Evolutionary conservation across 352 stramenopile genomes (phyloP).

Genomic region (Globisporangium viniferum): DNA sequence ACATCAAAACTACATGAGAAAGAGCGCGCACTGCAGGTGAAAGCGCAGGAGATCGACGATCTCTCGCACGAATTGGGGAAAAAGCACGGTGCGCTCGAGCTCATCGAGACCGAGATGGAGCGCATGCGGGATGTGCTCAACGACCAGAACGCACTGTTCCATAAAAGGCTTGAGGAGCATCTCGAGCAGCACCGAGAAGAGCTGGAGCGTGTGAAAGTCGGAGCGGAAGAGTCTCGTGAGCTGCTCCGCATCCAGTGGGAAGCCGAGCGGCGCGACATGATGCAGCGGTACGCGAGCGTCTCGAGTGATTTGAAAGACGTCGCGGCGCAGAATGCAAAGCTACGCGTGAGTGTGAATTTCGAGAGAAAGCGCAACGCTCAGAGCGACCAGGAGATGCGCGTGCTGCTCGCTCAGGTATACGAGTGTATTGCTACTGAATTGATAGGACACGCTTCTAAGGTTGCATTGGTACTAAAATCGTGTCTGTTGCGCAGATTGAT

Average conservation of each 20-base stretch:
- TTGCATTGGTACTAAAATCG: neutral
- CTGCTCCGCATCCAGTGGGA: conserved; percentile 34
- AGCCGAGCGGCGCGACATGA: conserved; percentile 29
- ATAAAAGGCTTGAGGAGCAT: conserved; percentile 46
- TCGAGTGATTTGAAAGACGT: conserved; percentile 41
- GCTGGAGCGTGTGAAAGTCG: conserved; percentile 25
- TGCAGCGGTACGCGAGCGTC: conserved; percentile 37
- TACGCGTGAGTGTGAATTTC: conserved; percentile 39
- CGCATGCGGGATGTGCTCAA: conserved; percentile 45
- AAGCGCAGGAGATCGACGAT: conserved; percentile 21
- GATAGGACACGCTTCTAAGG: neutral
- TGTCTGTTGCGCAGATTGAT: conserved; percentile 43
- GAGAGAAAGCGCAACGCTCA: conserved; percentile 43
- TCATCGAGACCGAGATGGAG: conserved; percentile 72
- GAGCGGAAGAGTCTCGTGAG: conserved; percentile 37
- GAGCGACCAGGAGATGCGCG: conserved; percentile 63
- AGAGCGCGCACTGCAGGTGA: conserved; percentile 16
- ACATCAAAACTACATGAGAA: conserved; percentile 21
- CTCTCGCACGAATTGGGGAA: conserved; percentile 35
- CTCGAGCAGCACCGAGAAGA: conserved; percentile 46
- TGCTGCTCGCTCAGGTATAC: conserved; percentile 54
- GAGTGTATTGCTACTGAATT: neutral
- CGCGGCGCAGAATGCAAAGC: conserved; percentile 44
- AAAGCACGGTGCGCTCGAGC: conserved; percentile 54
- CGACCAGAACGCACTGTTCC: conserved; percentile 56